Evolutionary conservation across 208 protist species (phyloP), one percentile per base, ranked within the genome.

Genomic region (Trypanosoma scelopori): DNA sequence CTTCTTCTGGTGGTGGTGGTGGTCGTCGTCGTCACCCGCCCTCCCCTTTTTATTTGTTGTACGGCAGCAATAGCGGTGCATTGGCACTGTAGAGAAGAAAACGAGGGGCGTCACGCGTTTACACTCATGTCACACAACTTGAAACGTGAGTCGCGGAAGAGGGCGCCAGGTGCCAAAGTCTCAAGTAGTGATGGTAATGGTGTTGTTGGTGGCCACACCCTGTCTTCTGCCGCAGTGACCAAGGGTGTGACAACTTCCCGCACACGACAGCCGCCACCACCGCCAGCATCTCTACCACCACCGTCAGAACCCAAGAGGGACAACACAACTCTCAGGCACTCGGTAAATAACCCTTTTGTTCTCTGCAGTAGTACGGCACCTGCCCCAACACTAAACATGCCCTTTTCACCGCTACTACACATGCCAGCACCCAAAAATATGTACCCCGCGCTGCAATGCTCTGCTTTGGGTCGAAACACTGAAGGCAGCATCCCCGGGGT

Each of bases 331-430:
- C 4, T 25, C 25, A 51, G 41, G 25, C 28, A 5, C 22, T 22
- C 46, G 16, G 15, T 35, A 46, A 59, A 39, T 5, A 47, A 20
- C 20, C 0, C 3, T 41, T 28, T 2, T 7, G 23, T 25, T 15
- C 7, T n/a, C 1, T 15, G 25, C 3, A 50, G 27, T 59, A 28
- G 28, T 12, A 16, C 11, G 5, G 27, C 39, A 42, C 51, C 25
- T 18, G 22, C 23, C 1, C 37, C 23, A n/a, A 16, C 58, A 35
- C 37, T 48, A 20, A 23, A 23, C 15, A 50, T 25, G 3, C 50
- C 37, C 1, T 66, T 65, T 42, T 48, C 56, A 23, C 25, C 55
- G 27, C 6, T 66, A 13, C n/a, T 72, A 30, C 48, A 50, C 13
- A 23, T 72, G 37, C 45, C 58, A 23, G 20, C 57, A 30, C 25